Conservation (phyloP, 78 protist genomes). For the Polysphondylium violaceum region DNA sequence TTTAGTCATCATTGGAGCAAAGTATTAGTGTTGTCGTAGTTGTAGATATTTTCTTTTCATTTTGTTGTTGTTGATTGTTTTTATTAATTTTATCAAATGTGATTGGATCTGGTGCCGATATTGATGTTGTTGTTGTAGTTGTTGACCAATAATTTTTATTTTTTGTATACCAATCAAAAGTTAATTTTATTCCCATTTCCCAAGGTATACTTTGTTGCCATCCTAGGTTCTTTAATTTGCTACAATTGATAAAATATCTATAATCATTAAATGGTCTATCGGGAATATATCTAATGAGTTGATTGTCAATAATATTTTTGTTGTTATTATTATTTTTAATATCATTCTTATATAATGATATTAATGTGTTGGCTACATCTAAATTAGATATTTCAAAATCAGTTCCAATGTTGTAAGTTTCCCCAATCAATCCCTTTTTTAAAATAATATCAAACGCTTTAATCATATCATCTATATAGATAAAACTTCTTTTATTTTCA, state of each 20-base stretch:
- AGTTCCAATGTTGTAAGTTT: constrained; percentile 92
- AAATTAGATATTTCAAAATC: constrained; percentile 79
- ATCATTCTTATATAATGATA: not conserved
- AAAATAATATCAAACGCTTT: constrained; percentile 90
- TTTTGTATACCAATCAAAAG: constrained; percentile 60
- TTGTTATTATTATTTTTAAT: not conserved
- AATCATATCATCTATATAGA: constrained; percentile 90
- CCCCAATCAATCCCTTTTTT: not conserved
- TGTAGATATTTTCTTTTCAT: not conserved
- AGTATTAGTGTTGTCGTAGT: too few species aligned
- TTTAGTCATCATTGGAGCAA: too few species aligned
- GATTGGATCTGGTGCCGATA: not conserved
- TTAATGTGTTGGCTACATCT: constrained; percentile 66
- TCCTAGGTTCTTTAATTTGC: constrained; percentile 49
- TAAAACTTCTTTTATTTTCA: constrained; percentile 75
- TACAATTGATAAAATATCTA: constrained; percentile 42
- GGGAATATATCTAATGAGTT: constrained; percentile 61
- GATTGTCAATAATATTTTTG: not conserved
- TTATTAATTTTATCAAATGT: not conserved
- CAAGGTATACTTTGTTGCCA: constrained; percentile 56
- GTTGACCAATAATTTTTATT: constrained; percentile 58
- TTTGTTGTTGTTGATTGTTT: not conserved
- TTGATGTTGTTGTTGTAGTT: not conserved
- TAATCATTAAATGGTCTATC: constrained; percentile 95
- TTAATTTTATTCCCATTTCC: constrained; percentile 41